Percentiles rank a stretch among this genome's conserved stretches.
phyloP scores from a whole-genome alignment of 768 basidiomycete genomes.

The Tricholoma flavovirens region DNA sequence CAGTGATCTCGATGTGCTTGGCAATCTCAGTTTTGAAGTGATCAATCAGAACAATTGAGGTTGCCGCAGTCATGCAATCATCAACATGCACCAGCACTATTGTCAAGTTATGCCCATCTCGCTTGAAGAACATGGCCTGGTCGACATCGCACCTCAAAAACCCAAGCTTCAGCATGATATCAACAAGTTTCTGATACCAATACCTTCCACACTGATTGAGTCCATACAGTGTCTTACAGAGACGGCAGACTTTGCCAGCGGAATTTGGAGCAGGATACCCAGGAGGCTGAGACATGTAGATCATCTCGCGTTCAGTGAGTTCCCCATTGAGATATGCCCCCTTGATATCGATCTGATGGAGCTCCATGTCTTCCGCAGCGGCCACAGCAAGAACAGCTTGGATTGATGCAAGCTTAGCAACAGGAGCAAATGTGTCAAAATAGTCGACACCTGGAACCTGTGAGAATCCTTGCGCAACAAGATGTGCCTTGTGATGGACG shows the following conservation, averaged over 20 bases:
- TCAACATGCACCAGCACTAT: slow-evolving; percentile 18
- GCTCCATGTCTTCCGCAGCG: too few species aligned
- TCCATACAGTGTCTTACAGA: slow-evolving; percentile 26
- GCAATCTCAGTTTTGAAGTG: slow-evolving; percentile 14
- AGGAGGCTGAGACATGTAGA: not conserved
- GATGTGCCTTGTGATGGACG: not conserved
- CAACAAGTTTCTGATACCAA: slow-evolving; percentile 16
- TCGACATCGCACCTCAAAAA: slow-evolving; percentile 13
- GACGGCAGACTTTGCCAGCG: slow-evolving; percentile 13
- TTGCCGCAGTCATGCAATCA: slow-evolving; percentile 18
- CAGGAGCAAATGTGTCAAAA: not conserved
- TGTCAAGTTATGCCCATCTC: slow-evolving; percentile 8
- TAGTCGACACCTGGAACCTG: not conserved
- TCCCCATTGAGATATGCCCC: too few species aligned
- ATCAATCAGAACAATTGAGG: slow-evolving; percentile 5
- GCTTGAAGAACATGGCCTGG: slow-evolving; percentile 14
- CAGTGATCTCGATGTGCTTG: slow-evolving; percentile 19
- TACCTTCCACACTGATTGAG: slow-evolving; percentile 19
- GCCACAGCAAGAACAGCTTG: not conserved
- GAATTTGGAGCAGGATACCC: slow-evolving; percentile 11
- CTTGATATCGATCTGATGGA: too few species aligned
- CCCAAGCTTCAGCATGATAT: slow-evolving; percentile 6
- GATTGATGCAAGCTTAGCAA: not conserved
- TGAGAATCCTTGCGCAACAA: not conserved
- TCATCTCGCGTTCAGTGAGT: too few species aligned